Evolutionary conservation across 129 eudicot genomes (phyloP).

Genomic region (Dittrichia graveolens): DNA sequence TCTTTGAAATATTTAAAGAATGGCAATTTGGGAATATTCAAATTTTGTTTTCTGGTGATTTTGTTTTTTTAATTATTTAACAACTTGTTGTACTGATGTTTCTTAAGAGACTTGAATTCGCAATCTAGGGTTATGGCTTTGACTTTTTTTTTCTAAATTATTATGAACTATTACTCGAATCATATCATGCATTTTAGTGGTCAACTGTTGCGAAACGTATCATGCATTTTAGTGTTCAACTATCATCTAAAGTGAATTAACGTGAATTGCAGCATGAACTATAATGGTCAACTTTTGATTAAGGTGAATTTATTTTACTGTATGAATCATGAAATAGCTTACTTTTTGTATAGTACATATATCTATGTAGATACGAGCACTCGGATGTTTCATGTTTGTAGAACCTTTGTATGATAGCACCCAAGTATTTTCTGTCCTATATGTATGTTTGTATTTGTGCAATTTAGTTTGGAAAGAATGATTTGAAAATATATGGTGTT

Average conservation of each 20-base stretch:
- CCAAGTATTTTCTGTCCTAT: neutral
- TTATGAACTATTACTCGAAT: neutral
- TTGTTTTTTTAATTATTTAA: slow-evolving; percentile 1
- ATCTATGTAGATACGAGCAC: neutral
- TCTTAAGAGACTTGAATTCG: neutral
- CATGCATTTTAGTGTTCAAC: slow-evolving; percentile 12
- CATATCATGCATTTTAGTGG: slow-evolving; percentile 9
- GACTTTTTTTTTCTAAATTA: neutral
- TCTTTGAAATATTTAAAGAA: neutral
- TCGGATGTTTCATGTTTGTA: too few relatives aligned
- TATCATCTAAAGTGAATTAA: too few relatives aligned
- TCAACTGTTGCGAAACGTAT: slow-evolving; percentile 14
- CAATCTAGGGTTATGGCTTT: slow-evolving; percentile 4
- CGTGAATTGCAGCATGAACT: too few relatives aligned
- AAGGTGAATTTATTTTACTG: neutral
- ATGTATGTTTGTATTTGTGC: neutral
- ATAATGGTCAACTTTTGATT: slow-evolving; percentile 19
- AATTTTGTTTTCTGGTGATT: slow-evolving; percentile 1
- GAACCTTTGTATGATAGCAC: neutral
- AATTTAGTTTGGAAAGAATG: neutral
- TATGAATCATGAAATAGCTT: neutral
- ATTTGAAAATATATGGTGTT: neutral
- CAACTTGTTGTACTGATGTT: slow-evolving; percentile 1
- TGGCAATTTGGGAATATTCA: slow-evolving; percentile 5
- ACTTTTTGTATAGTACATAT: too few relatives aligned